Conservation (phyloP, 495 filamentous ascomycete species). For the Penicillium angulare region DNA sequence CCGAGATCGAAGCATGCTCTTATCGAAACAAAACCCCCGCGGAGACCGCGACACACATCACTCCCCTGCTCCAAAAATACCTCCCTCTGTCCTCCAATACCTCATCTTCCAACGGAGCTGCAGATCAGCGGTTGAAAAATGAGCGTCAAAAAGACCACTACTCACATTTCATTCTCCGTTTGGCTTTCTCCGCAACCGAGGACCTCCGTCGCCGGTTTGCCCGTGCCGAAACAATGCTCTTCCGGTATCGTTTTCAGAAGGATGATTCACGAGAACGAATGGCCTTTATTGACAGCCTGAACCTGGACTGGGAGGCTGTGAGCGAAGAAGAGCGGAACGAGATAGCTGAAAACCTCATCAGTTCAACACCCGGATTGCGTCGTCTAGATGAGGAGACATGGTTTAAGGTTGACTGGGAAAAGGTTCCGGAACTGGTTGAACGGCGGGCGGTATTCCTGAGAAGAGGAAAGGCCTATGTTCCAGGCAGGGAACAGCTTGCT, state of each 20-base stretch:
- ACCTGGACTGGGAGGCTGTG: slow-evolving; percentile 79
- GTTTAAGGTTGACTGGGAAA: slow-evolving; percentile 95
- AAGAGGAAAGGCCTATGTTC: slow-evolving; percentile 88
- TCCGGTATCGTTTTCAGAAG: slow-evolving; percentile 70
- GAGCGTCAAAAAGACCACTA: slow-evolving; percentile 97
- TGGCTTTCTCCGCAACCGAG: slow-evolving; percentile 89
- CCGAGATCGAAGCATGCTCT: slow-evolving; percentile 91
- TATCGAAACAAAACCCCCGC: slow-evolving; percentile 82
- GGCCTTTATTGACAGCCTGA: slow-evolving; percentile 74
- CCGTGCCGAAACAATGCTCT: slow-evolving; percentile 83
- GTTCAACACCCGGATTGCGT: slow-evolving; percentile 52
- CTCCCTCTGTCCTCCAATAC: slow-evolving; percentile 80
- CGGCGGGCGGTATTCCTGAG: slow-evolving; percentile 70
- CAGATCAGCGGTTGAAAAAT: slow-evolving; percentile 51
- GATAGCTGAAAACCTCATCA: slow-evolving; percentile 50
- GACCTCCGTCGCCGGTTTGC: slow-evolving; percentile 88
- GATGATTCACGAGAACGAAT: slow-evolving; percentile 69
- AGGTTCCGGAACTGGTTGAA: slow-evolving; percentile 88
- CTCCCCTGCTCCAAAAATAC: slow-evolving; percentile 77
- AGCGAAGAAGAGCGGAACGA: slow-evolving; percentile 68
- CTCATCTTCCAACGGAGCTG: slow-evolving; percentile 50
- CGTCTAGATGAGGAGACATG: slow-evolving; percentile 74
- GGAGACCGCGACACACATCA: slow-evolving; percentile 79
- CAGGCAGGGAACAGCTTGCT: slow-evolving; percentile 76
- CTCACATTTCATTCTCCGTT: slow-evolving; percentile 91